Evolutionary conservation across 108 stramenopile species (phyloP).

Genomic region (Licmophora abbreviata): DNA sequence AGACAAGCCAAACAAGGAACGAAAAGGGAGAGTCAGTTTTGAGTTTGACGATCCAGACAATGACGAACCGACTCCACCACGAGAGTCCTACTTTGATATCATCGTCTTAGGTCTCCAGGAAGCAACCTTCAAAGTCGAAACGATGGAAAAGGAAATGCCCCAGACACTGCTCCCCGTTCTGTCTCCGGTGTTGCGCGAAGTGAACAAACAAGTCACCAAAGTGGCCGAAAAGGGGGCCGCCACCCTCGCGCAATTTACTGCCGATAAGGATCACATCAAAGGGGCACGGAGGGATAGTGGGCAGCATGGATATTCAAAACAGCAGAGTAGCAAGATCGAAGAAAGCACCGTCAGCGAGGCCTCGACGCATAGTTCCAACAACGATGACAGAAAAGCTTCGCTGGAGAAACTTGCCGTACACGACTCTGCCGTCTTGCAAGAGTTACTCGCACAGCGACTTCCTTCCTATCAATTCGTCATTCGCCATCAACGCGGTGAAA

Average conservation of each 20-base stretch:
- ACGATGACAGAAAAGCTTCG: too few relatives aligned
- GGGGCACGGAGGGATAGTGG: too few relatives aligned
- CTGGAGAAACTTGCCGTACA: too few relatives aligned
- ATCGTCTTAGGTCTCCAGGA: conserved; percentile 64
- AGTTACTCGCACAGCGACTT: conserved; percentile 15
- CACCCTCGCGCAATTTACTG: conserved; percentile 1
- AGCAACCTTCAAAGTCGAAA: conserved; percentile 27
- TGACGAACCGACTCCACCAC: too few relatives aligned
- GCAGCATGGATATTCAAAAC: too few relatives aligned
- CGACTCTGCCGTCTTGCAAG: conserved; percentile 22
- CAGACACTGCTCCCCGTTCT: neutral
- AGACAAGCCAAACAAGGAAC: neutral
- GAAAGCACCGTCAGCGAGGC: neutral
- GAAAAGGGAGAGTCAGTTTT: neutral
- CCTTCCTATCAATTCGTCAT: conserved; percentile 32
- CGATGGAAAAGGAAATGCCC: neutral
- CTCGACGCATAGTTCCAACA: too few relatives aligned
- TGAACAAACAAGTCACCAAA: neutral
- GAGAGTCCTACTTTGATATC: conserved; percentile 38
- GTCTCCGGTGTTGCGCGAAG: neutral
- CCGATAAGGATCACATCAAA: conserved; percentile 11
- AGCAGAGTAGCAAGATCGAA: neutral
- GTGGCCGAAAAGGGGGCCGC: conserved; percentile 10
- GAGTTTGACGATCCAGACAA: too few relatives aligned
- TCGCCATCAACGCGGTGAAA: conserved; percentile 45